Evolutionary conservation across 768 basidiomycete genomes (phyloP), one percentile per base, ranked within the genome.

Genomic region (Gloeophyllum trabeum): DNA sequence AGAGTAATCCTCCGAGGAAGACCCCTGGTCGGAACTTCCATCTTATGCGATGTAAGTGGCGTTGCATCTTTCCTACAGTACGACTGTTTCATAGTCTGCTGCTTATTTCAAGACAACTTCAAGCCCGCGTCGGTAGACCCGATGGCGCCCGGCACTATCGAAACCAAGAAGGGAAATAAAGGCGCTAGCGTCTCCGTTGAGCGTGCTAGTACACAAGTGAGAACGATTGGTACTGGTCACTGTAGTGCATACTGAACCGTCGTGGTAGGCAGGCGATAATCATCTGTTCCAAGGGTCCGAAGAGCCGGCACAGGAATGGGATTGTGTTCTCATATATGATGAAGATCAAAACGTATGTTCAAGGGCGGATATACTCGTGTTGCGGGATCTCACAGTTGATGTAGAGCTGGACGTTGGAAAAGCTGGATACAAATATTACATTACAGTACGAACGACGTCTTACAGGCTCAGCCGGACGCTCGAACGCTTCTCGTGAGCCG

Each of bases 251-350:
- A 35, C 41, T 30, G 41, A 45, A 13, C 34, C 24, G 18, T 37
- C 24, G 16, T 42, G 21, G 6, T 51, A 79, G 78, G 54, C 62
- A 2, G 69, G 67, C 14, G 76, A 81, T 44, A 67, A 55, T 10
- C 68, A 76, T 50, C 51, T 71, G 26, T 87, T 77, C 51, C 62
- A 59, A 28, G 85, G 84, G 3, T 51, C 53, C 5, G 82, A 83
- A 51, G 63, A 63, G 13, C 58, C 71, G 1, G 70, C 79, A 5
- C 81, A 76, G 54, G 81, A 86, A 36, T 68, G 69, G 50, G 82
- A 87, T 40, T 90, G 86, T 48, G 74, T 88, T 5, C 65, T 90
- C 30, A 80, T 89, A 35, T 89, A 79, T 51, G 85, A 90, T 54
- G 82, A 84, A 52, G 80, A 76, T 42, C 65, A 72, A 38, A 75